A percentile compares a stretch with the other conserved stretches of the same genome.
These are phyloP conservation scores for Hypoxylon rickii DNA, from an alignment of 495 filamentous ascomycete species.

Conservation along the genomic window DNA sequence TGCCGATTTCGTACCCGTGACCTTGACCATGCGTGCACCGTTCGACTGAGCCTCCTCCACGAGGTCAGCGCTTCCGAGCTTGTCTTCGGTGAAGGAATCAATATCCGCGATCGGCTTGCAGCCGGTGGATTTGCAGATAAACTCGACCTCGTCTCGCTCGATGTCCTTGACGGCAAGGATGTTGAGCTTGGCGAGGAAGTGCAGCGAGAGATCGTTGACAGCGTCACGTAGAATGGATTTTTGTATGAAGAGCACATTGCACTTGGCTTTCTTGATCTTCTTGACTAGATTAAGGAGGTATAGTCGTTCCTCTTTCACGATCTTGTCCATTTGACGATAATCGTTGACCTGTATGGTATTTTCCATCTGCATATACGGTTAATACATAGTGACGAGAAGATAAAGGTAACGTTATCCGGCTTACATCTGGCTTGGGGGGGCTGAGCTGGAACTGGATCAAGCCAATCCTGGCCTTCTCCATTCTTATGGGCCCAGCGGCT, in stretches of 20 bases:
- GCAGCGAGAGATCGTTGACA: slow-evolving; percentile 93
- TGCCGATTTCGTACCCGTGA: slow-evolving; percentile 82
- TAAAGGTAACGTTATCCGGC: slow-evolving; percentile 36
- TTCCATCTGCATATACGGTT: slow-evolving; percentile 73
- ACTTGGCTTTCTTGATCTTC: slow-evolving; percentile 99
- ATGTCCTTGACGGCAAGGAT: slow-evolving; percentile 97
- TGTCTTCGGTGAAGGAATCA: slow-evolving; percentile 98
- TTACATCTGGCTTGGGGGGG: slow-evolving; percentile 94
- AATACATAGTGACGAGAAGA: slow-evolving; percentile 12
- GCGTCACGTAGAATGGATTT: slow-evolving; percentile 98
- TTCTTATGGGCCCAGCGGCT: slow-evolving; percentile 85
- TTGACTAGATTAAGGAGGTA: slow-evolving; percentile 98
- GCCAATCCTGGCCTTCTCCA: slow-evolving; percentile 97
- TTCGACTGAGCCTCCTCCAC: slow-evolving; percentile 88
- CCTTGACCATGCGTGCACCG: slow-evolving; percentile 89
- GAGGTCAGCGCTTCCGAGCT: slow-evolving; percentile 93
- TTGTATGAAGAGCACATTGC: slow-evolving; percentile 97
- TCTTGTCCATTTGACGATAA: slow-evolving; percentile 99
- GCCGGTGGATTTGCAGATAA: slow-evolving; percentile 96
- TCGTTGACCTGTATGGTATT: slow-evolving; percentile 99
- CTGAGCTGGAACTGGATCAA: slow-evolving; percentile 98
- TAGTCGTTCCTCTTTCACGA: slow-evolving; percentile 96
- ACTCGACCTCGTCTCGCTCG: slow-evolving; percentile 97
- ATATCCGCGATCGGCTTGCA: slow-evolving; percentile 99
- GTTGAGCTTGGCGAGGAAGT: slow-evolving; percentile 96